These are phyloP conservation scores for Trametes elegans DNA, from an alignment of 768 basidiomycete genomes.

Conservation along the genomic window DNA sequence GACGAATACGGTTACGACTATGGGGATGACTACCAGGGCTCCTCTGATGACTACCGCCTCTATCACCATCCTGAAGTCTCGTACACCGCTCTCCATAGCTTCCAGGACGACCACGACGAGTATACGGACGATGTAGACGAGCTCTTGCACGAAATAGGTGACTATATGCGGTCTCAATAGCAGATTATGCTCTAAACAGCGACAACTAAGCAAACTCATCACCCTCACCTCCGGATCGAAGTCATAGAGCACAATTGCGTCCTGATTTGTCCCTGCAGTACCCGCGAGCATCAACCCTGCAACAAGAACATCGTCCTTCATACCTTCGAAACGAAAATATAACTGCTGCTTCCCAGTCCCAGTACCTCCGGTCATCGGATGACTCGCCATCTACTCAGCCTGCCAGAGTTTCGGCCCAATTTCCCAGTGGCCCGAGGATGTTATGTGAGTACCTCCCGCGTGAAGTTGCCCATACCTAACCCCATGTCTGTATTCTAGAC, in stretches of 20 bases:
- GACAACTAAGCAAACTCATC: slow-evolving; percentile 37
- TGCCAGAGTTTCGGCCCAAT: no score
- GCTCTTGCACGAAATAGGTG: slow-evolving; percentile 21
- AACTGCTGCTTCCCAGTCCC: no score
- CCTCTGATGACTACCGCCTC: not conserved
- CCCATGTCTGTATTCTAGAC: no score
- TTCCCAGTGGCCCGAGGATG: no score
- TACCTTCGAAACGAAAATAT: not conserved
- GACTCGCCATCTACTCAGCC: no score
- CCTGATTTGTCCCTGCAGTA: not conserved
- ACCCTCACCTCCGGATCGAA: slow-evolving; percentile 35
- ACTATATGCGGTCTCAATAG: slow-evolving; percentile 30
- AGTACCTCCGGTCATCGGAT: no score
- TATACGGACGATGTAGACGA: slow-evolving; percentile 22
- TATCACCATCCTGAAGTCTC: not conserved
- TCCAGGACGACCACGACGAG: slow-evolving; percentile 14
- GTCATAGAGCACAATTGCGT: slow-evolving; percentile 6
- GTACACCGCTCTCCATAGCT: not conserved
- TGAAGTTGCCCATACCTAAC: no score
- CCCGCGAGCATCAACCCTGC: not conserved
- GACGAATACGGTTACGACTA: not conserved
- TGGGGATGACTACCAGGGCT: no score
- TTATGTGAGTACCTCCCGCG: no score
- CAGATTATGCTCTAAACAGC: slow-evolving; percentile 19
- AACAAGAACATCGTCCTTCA: not conserved